Evolutionary conservation across 163 green algal genomes (phyloP), one percentile per base, ranked within the genome.

Genomic region (Chloroidium sp.): DNA sequence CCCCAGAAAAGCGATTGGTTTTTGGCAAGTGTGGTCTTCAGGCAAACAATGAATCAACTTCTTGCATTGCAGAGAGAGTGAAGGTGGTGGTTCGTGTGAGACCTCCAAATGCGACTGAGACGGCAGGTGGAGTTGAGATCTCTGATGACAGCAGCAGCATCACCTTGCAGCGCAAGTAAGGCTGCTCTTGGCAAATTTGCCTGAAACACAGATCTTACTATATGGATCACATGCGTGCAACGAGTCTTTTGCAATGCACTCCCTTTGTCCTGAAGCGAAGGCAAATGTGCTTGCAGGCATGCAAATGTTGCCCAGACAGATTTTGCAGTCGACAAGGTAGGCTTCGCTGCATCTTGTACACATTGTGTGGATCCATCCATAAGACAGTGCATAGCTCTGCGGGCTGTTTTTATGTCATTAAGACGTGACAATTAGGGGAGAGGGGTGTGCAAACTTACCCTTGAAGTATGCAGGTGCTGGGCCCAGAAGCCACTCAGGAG

Each of bases 401-500:
- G 6, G 6, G 6, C 6, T 6, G 67, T 72, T 10, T n/a, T n/a
- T 72, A 72, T 72, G 67, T 10, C 67, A n/a, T 72, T 72, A 72
- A n/a, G 67, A 6, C 6, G 6, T 72, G 10, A 6, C 6, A 6
- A 72, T 72, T 10, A 72, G 6, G 6, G 6, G 6, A 72, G 36
- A 36, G 36, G 36, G 36, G 36, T 36, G 36, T 36, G 67, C 67
- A n/a, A 69, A 58, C 74, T 58, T 1, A 58, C 68, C 4, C 2
- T 62, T 3, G 10, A 59, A 69, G 59, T 3, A 10, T 79, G 69
- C 79, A 90, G 84, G 83, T 94, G 4, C 83, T 95, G 76, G 60
- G 68, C 0, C 84, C 88, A 8, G 59, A 69, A 0, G 82, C 89
- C 61, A 88, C 82, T 58, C 93, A 97, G 74, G 85, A 82, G 1